phyloP scores from a whole-genome alignment of 768 basidiomycete species.

The Paxillus ammoniavirescens region DNA sequence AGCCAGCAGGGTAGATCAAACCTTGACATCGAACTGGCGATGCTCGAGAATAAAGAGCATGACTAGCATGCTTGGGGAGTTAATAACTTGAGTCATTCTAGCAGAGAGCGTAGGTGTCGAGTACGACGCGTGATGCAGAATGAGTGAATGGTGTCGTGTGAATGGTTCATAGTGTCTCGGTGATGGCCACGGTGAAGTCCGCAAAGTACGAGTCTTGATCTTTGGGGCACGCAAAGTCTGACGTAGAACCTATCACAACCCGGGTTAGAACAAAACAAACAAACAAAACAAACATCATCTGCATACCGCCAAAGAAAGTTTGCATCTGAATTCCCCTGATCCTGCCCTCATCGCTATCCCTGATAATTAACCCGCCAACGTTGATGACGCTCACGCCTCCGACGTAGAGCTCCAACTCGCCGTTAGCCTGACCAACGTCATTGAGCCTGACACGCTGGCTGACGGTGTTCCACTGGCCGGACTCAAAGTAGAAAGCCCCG shows the following conservation, averaged over 20 bases:
- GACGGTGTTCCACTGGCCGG: slow-evolving; percentile 69
- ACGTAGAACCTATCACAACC: slow-evolving; percentile 38
- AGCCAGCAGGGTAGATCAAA: slow-evolving; percentile 1
- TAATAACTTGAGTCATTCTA: neutral
- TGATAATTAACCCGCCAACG: slow-evolving; percentile 52
- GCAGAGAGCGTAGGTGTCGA: neutral
- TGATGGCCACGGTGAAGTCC: slow-evolving; percentile 67
- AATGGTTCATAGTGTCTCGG: slow-evolving; percentile 38
- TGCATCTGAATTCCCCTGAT: slow-evolving; percentile 72
- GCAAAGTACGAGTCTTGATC: slow-evolving; percentile 65
- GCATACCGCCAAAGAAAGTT: slow-evolving; percentile 75
- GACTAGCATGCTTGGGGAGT: neutral
- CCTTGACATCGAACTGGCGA: slow-evolving; percentile 1
- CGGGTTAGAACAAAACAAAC: neutral
- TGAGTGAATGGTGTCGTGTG: neutral
- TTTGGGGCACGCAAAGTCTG: slow-evolving; percentile 57
- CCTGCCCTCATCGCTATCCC: slow-evolving; percentile 45
- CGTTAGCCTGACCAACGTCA: slow-evolving; percentile 65
- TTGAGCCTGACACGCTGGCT: slow-evolving; percentile 73
- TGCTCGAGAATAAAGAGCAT: neutral
- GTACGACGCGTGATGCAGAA: neutral
- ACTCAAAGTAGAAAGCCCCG: slow-evolving; percentile 61
- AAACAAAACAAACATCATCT: slow-evolving; percentile 1
- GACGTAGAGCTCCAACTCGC: slow-evolving; percentile 66
- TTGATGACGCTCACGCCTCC: slow-evolving; percentile 65